Evolutionary conservation across 1,139 yeast species (phyloP).

Genomic region (Saccharomyces hybrid): DNA sequence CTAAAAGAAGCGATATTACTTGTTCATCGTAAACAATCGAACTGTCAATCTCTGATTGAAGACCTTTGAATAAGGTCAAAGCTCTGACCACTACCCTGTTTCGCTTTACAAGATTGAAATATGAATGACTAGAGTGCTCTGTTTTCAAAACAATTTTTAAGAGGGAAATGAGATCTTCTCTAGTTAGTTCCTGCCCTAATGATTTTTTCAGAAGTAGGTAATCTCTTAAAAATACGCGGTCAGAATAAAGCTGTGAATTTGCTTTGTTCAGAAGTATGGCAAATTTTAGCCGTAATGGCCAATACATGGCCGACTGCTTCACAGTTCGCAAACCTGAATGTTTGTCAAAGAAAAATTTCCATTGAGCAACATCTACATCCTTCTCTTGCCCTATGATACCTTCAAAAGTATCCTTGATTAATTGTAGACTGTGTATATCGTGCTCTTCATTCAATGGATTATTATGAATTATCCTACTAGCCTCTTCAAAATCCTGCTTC

Average conservation of each 20-base stretch:
- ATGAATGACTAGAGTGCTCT: conserved; percentile 2
- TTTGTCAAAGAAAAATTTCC: conserved; percentile 15
- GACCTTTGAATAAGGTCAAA: conserved; percentile 13
- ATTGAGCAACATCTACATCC: conserved; percentile 7
- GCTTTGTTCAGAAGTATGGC: conserved; percentile 12
- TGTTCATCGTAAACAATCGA: conserved; percentile 15
- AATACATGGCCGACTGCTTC: conserved; percentile 11
- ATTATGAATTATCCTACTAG: background rate
- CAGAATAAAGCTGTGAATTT: conserved; percentile 8
- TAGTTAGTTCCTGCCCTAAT: conserved; percentile 14
- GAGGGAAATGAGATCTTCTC: conserved; percentile 19
- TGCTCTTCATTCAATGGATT: background rate
- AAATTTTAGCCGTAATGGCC: conserved; percentile 19
- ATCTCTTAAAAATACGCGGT: conserved; percentile 11
- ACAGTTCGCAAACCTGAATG: conserved; percentile 9
- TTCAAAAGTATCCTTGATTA: background rate
- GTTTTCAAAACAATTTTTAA: conserved; percentile 12
- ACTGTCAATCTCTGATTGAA: conserved; percentile 9
- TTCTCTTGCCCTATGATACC: conserved; percentile 5
- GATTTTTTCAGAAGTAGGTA: conserved; percentile 20
- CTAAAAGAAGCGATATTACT: conserved; percentile 15
- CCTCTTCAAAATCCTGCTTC: background rate
- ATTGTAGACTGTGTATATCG: background rate
- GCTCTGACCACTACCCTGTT: conserved; percentile 16
- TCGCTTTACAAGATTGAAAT: conserved; percentile 11